Conservation (phyloP, 768 basidiomycete genomes). For the Xerocomellus intermedius region DNA sequence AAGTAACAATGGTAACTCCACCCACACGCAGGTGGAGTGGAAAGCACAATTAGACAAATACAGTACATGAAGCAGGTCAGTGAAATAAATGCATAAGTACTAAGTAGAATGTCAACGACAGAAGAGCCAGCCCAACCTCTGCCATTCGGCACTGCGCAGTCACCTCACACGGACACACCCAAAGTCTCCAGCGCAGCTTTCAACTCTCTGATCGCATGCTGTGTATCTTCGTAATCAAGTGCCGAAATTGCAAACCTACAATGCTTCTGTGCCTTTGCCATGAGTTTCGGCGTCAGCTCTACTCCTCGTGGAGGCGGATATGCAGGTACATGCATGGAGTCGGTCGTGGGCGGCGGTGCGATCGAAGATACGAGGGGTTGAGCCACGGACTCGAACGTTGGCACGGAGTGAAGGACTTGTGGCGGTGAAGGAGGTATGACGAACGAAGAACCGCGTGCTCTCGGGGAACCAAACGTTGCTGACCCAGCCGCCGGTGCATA, state of each 20-base stretch:
- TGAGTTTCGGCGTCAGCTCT: constrained; percentile 61
- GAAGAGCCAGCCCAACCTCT: constrained; percentile 5
- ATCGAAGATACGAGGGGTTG: neutral
- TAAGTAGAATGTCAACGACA: neutral
- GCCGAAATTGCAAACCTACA: constrained; percentile 91
- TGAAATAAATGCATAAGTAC: constrained; percentile 7
- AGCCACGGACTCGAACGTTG: constrained; percentile 7
- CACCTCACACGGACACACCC: constrained; percentile 44
- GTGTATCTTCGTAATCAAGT: constrained; percentile 92
- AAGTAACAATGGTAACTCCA: neutral
- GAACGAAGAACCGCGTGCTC: constrained; percentile 2
- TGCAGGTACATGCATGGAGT: constrained; percentile 12
- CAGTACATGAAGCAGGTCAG: neutral
- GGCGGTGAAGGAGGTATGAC: constrained; percentile 21
- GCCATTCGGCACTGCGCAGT: too few relatives aligned
- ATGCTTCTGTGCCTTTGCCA: constrained; percentile 85
- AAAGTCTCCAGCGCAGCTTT: constrained; percentile 68
- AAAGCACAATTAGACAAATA: neutral
- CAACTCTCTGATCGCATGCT: constrained; percentile 83
- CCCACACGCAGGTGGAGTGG: neutral
- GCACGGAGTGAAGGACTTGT: constrained; percentile 4
- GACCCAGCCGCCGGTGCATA: constrained; percentile 12
- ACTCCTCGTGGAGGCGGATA: constrained; percentile 21
- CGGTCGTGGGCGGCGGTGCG: neutral
- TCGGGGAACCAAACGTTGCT: constrained; percentile 7